Evolutionary conservation across 2,329 filamentous ascomycete species (phyloP).

Genomic region (Alternaria rosae): DNA sequence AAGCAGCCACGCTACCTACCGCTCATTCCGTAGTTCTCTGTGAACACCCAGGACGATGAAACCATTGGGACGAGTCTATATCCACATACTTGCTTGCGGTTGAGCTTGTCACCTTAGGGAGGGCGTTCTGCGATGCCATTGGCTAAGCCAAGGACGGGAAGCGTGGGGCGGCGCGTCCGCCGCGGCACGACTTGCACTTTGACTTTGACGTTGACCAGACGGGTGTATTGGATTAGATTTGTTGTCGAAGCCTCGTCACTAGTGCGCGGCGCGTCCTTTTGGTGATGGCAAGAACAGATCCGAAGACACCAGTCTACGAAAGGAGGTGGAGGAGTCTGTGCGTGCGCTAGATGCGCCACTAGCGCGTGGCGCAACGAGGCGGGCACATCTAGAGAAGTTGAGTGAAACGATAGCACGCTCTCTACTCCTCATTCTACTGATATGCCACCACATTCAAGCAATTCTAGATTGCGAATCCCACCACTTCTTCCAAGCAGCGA

Average conservation of each 20-base stretch:
- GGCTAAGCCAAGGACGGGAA: constrained; percentile 7
- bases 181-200: constrained; percentile 14
- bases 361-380: not conserved
- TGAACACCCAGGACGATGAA: not conserved
- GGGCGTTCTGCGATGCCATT: constrained; percentile 18
- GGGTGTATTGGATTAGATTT: not conserved
- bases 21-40: constrained; percentile 7
- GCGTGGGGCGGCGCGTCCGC: constrained; percentile 16
- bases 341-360: not conserved
- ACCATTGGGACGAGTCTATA: constrained; percentile 21
- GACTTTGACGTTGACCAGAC: not conserved
- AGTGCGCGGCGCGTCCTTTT: not conserved
- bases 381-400: not conserved
- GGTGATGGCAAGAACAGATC: not conserved
- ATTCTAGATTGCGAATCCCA: not conserved
- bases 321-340: not conserved
- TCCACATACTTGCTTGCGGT: constrained; percentile 20
- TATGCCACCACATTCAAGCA: not conserved
- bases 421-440: not conserved
- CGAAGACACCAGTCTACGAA: not conserved
- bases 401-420: not conserved
- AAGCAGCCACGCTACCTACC: constrained; percentile 9
- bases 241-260: not conserved
- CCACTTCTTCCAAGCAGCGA: not conserved
- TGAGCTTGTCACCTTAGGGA: constrained; percentile 19